Conservation (phyloP, 768 basidiomycete genomes). For the Scleroderma bovista region DNA sequence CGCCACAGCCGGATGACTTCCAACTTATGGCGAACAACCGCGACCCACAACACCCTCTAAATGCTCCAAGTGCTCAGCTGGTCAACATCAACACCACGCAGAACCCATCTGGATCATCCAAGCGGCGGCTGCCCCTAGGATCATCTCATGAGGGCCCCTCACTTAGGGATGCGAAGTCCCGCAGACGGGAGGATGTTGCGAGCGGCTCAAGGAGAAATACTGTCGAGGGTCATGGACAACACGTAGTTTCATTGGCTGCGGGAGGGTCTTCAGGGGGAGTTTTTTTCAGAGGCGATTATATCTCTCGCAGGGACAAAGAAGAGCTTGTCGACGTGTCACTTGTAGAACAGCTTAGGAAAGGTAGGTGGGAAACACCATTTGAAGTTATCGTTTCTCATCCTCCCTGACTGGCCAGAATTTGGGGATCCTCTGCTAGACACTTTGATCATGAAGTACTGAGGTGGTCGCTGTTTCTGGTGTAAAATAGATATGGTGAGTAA, state of each 20-base stretch:
- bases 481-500: no score
- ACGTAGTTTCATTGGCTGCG: conserved; percentile 1
- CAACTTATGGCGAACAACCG: conserved; percentile 19
- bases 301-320: conserved; percentile 48
- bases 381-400: not conserved
- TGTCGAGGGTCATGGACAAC: conserved; percentile 18
- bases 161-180: conserved; percentile 45
- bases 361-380: conserved; percentile 24
- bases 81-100: conserved; percentile 16
- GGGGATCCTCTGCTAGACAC: conserved; percentile 46
- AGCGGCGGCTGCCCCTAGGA: conserved; percentile 49
- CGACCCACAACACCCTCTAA: conserved; percentile 24
- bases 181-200: conserved; percentile 41
- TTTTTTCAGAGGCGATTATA: conserved; percentile 27
- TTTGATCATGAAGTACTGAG: not conserved
- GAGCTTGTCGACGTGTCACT: conserved; percentile 46
- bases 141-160: conserved; percentile 38
- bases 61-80: conserved; percentile 15
- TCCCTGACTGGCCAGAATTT: not conserved
- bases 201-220: conserved; percentile 18
- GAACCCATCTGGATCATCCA: conserved; percentile 32
- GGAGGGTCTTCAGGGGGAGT: conserved; percentile 19
- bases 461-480: not conserved
- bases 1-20: conserved; percentile 32
- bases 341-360: conserved; percentile 52